These are phyloP conservation scores for Didymella exigua DNA, from an alignment of 2,329 filamentous ascomycete species.

Conservation along the genomic window DNA sequence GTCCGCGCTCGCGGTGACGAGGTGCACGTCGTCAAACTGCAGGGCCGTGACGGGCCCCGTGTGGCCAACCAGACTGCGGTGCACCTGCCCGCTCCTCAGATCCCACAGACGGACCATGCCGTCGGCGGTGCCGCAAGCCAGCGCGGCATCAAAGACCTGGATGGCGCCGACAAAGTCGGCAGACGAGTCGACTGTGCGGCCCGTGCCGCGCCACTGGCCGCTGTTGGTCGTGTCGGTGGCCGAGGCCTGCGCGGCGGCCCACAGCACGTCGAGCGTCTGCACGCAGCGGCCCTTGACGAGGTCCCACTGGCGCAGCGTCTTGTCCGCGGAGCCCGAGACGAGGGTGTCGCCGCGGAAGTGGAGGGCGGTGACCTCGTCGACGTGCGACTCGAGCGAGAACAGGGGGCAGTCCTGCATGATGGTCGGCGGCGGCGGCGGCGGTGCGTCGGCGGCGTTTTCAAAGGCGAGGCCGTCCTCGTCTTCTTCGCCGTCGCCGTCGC, in stretches of 20 bases:
- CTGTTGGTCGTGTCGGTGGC: slow-evolving; percentile 64
- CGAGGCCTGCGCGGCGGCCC: slow-evolving; percentile 91
- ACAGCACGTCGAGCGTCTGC: slow-evolving; percentile 95
- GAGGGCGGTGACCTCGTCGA: slow-evolving; percentile 92
- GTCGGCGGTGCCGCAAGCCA: slow-evolving; percentile 95
- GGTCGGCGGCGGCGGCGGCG: slow-evolving; percentile 69
- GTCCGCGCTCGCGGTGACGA: slow-evolving; percentile 92
- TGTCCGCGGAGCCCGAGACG: slow-evolving; percentile 95
- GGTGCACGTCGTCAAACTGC: slow-evolving; percentile 93
- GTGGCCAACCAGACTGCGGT: slow-evolving; percentile 91
- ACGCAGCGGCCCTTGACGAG: slow-evolving; percentile 96
- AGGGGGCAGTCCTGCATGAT: slow-evolving; percentile 89
- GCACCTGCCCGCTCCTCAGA: slow-evolving; percentile 94
- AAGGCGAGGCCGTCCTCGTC: slow-evolving; percentile 68
- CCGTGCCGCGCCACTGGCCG: slow-evolving; percentile 75
- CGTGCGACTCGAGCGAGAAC: slow-evolving; percentile 86
- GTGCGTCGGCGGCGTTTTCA: slow-evolving; percentile 73
- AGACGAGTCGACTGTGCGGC: slow-evolving; percentile 66
- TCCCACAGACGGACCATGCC: slow-evolving; percentile 98
- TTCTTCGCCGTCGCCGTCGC: slow-evolving; percentile 47
- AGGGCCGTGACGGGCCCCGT: slow-evolving; percentile 92
- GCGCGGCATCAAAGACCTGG: slow-evolving; percentile 93
- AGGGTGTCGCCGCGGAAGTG: slow-evolving; percentile 88
- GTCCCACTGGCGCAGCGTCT: slow-evolving; percentile 97
- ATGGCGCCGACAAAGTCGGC: slow-evolving; percentile 94